Conservation (phyloP, 2,329 filamentous ascomycete species). For the Cryphonectria parasitica region DNA sequence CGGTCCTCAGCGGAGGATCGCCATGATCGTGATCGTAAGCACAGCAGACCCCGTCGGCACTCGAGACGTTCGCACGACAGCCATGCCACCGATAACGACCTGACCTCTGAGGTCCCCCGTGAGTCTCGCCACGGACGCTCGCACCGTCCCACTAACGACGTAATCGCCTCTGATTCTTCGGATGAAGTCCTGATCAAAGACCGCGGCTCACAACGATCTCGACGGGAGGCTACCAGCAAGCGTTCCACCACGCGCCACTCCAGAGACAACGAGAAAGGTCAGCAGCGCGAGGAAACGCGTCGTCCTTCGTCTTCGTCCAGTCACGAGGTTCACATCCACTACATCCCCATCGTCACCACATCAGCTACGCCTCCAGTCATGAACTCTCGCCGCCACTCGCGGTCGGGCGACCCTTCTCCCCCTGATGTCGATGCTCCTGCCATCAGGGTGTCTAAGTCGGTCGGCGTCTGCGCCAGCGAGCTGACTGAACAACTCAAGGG, state of each 20-base stretch:
- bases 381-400: conserved; percentile 5
- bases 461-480: background rate
- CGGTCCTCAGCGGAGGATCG: conserved; percentile 4
- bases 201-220: conserved; percentile 1
- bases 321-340: conserved; percentile 26
- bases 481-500: conserved; percentile 19
- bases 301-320: conserved; percentile 20
- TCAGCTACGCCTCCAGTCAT: conserved; percentile 19
- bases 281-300: conserved; percentile 24
- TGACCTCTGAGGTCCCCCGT: background rate
- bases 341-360: conserved; percentile 21
- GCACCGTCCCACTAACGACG: conserved; percentile 6
- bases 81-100: background rate
- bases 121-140: conserved; percentile 2
- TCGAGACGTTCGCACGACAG: conserved; percentile 1
- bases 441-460: conserved; percentile 11
- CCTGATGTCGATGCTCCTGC: conserved; percentile 2
- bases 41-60: conserved; percentile 16
- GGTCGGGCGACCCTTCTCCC: conserved; percentile 1
- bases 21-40: conserved; percentile 11
- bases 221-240: conserved; percentile 5
- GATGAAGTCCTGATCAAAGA: conserved; percentile 18
- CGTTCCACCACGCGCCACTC: conserved; percentile 9
- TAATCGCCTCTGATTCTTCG: conserved; percentile 17
- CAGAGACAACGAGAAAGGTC: conserved; percentile 17